A percentile compares a stretch with the other conserved stretches of the same genome.
Conservation (phyloP, 2,329 filamentous ascomycete species). For the Bipolaris cookei region DNA sequence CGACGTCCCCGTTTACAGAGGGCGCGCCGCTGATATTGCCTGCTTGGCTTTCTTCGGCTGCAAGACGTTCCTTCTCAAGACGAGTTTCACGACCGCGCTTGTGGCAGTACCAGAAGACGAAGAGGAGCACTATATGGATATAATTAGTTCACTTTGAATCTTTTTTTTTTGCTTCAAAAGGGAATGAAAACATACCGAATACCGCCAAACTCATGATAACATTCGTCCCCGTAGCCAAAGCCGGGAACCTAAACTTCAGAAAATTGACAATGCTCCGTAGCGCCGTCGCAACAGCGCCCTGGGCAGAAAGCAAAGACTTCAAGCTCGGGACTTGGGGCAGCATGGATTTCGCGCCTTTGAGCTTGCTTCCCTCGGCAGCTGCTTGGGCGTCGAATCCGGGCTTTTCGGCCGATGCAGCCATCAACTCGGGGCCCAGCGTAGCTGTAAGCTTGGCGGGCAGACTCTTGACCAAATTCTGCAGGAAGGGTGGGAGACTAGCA, state of each 20-base stretch:
- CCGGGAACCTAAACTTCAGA: slow-evolving; percentile 85
- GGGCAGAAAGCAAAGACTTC: slow-evolving; percentile 81
- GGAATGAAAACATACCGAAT: slow-evolving; percentile 70
- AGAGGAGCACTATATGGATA: slow-evolving; percentile 70
- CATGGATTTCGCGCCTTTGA: slow-evolving; percentile 63
- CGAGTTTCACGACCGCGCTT: slow-evolving; percentile 89
- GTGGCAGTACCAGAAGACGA: slow-evolving; percentile 97
- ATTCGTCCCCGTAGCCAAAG: slow-evolving; percentile 83
- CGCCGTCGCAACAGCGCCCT: slow-evolving; percentile 83
- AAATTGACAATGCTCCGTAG: slow-evolving; percentile 90
- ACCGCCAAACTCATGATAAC: slow-evolving; percentile 88
- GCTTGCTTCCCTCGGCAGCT: slow-evolving; percentile 28
- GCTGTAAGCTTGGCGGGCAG: slow-evolving; percentile 82
- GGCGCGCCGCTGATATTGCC: slow-evolving; percentile 38
- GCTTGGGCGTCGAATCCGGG: slow-evolving; percentile 54
- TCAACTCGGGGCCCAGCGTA: slow-evolving; percentile 77
- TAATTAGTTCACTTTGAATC: background rate
- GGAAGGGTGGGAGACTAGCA: slow-evolving; percentile 72
- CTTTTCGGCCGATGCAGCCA: slow-evolving; percentile 79
- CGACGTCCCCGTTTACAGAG: slow-evolving; percentile 38
- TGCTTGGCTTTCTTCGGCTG: slow-evolving; percentile 39
- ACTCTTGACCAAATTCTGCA: slow-evolving; percentile 85
- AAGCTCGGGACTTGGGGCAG: slow-evolving; percentile 66
- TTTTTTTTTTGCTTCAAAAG: background rate
- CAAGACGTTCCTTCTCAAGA: slow-evolving; percentile 66